Conservation (phyloP, 306 rosid species). For the Fragaria ananassa region DNA sequence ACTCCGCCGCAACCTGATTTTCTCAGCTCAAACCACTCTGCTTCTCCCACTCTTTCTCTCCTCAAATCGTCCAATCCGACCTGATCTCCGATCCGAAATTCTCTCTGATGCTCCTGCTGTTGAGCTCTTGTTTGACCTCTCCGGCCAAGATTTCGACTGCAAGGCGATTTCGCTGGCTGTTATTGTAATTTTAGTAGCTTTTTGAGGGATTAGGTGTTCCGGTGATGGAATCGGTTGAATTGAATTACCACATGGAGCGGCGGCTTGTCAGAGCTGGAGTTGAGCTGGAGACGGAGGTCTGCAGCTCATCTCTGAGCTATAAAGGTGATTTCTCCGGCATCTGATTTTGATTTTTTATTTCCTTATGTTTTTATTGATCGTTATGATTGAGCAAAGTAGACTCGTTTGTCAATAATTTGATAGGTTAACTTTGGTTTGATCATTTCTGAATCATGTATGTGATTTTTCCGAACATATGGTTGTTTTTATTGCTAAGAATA, state of each 20-base stretch:
- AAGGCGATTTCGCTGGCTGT: not conserved
- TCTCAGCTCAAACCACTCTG: conserved; percentile 25
- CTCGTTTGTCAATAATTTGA: not conserved
- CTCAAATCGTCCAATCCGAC: conserved; percentile 1
- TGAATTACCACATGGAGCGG: conserved; percentile 51
- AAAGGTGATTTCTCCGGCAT: conserved; percentile 31
- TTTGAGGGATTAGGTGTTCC: conserved; percentile 9
- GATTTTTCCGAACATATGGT: not conserved
- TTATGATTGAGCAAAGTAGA: not conserved
- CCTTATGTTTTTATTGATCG: not conserved
- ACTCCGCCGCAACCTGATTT: conserved; percentile 66
- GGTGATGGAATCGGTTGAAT: conserved; percentile 62
- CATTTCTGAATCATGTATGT: not conserved
- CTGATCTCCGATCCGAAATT: conserved; percentile 7
- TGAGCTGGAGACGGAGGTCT: conserved; percentile 36
- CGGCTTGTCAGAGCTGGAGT: conserved; percentile 44
- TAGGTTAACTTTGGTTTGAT: not conserved
- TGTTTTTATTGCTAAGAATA: not conserved
- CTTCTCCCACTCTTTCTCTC: conserved; percentile 16
- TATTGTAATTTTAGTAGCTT: not conserved
- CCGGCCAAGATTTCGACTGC: not conserved
- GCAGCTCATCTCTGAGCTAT: conserved; percentile 31
- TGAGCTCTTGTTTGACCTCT: conserved; percentile 6
- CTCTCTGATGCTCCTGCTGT: not conserved
- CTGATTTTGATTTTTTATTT: not conserved